phyloP scores from a whole-genome alignment of 331 rosid species.

The Erythrophleum ivorense region DNA sequence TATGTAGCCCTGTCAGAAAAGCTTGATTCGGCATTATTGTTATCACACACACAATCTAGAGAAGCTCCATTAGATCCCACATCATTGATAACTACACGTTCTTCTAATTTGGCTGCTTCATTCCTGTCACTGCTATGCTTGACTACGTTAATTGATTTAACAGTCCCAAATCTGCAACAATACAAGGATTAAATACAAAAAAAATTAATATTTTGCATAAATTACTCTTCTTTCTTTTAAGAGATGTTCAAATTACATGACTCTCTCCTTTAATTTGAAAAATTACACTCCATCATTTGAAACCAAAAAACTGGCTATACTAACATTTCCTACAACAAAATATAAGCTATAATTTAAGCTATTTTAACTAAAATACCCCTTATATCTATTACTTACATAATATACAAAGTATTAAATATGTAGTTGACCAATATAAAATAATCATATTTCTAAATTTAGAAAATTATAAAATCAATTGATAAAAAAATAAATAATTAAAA shows the following conservation, averaged over 20 bases:
- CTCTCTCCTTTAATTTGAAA: neutral
- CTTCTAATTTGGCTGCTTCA: slow-evolving; percentile 40
- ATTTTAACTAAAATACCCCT: neutral
- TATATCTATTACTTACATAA: neutral
- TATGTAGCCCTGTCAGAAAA: slow-evolving; percentile 33
- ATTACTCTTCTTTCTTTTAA: neutral
- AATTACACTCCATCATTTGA: neutral
- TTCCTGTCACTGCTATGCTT: slow-evolving; percentile 47
- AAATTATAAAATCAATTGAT: neutral
- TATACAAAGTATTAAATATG: neutral
- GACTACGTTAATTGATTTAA: slow-evolving; percentile 74
- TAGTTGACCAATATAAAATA: neutral
- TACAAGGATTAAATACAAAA: slow-evolving; percentile 14
- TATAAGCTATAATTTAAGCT: neutral
- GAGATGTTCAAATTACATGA: neutral
- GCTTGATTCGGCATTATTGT: slow-evolving; percentile 36
- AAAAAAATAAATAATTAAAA: neutral
- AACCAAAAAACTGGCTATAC: neutral
- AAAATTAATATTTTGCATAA: neutral
- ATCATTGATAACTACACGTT: slow-evolving; percentile 40
- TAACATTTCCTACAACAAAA: neutral
- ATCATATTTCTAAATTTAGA: neutral
- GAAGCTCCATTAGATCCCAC: slow-evolving; percentile 42
- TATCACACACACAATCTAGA: slow-evolving; percentile 23
- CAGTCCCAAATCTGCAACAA: slow-evolving; percentile 78